Evolutionary conservation across 2,329 filamentous ascomycete species (phyloP), one percentile per base, ranked within the genome.

Genomic region (Ophiostoma angusticollis): DNA sequence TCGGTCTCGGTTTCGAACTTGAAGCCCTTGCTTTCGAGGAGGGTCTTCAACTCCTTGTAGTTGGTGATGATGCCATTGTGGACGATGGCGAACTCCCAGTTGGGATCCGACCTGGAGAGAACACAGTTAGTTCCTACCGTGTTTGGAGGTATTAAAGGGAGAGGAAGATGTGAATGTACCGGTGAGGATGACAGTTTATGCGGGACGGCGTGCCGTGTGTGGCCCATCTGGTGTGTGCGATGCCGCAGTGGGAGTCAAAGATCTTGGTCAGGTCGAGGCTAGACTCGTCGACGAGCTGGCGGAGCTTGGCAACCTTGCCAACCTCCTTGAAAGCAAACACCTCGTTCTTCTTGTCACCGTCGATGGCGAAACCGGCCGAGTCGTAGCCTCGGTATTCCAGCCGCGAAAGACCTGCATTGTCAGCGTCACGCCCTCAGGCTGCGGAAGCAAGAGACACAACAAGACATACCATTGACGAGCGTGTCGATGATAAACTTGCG

Each of bases 41-140:
- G 78, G 47, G 82, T 84, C 78, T 89, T 94, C 55, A 98, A 70
- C 68, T 98, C 91, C 74, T 98, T 98, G 78, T 98, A 98, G 76
- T 98, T 98, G 70, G 91, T 98, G 66, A 98, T 98, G 73, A 98
- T 98, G 58, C 91, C 91, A 67, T 98, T 98, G 80, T 98, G 91
- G 45, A 96, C 91, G 54, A 98, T 80, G 50, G 84, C 74, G 63
- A 98, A 98, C 67, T 98, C 83, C 86, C 89, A 98, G 55, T 68
- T 84, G 53, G 81, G 77, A 62, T 98, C 91, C 50, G 89, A 96
- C 64, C 87, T 93, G 49, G 6, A 16, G 29, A 31, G 16, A 13
- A 16, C 5, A 16, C 14, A n/a, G 23, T 29, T 8, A 37, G 27
- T 16, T 21, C 7, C 6, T 24, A 22, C 7, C 16, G 28, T 18